Evolutionary conservation across 1,284 basidiomycete genomes (phyloP).

Genomic region (Caloboletus firmus): DNA sequence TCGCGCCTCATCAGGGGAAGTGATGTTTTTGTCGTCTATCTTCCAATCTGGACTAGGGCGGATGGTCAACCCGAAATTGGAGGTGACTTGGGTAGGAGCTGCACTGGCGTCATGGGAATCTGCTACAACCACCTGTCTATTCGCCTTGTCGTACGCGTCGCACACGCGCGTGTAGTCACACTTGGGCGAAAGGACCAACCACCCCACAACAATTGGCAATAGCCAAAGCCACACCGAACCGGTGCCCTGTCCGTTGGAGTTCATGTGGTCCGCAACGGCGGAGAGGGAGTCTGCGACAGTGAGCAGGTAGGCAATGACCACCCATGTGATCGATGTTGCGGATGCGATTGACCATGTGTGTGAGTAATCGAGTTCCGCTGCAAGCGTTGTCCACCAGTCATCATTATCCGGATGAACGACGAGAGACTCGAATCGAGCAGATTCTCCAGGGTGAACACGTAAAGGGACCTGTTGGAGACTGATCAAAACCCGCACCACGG

Average conservation of each 20-base stretch:
- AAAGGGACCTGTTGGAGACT: constrained; percentile 35
- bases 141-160: constrained; percentile 35
- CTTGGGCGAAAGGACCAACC: constrained; percentile 44
- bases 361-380: constrained; percentile 28
- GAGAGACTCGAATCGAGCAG: constrained; percentile 31
- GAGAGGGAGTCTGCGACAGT: constrained; percentile 42
- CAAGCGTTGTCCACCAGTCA: constrained; percentile 30
- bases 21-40: background rate
- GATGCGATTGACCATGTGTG: constrained; percentile 43
- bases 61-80: constrained; percentile 26
- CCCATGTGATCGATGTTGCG: constrained; percentile 42
- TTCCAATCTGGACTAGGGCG: constrained; percentile 7
- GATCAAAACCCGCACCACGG: constrained; percentile 25
- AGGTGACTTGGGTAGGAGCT: background rate
- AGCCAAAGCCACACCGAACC: constrained; percentile 45
- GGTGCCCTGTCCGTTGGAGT: constrained; percentile 38
- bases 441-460: constrained; percentile 23
- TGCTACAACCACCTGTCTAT: constrained; percentile 17
- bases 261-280: constrained; percentile 21
- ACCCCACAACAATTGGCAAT: constrained; percentile 42
- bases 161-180: constrained; percentile 38
- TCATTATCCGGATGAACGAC: constrained; percentile 36
- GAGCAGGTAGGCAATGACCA: constrained; percentile 44
- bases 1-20: constrained; percentile 22
- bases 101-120: background rate